Evolutionary conservation across 2,329 filamentous ascomycete species (phyloP), one percentile per base, ranked within the genome.

Genomic region (Lasiodiplodia sp.): DNA sequence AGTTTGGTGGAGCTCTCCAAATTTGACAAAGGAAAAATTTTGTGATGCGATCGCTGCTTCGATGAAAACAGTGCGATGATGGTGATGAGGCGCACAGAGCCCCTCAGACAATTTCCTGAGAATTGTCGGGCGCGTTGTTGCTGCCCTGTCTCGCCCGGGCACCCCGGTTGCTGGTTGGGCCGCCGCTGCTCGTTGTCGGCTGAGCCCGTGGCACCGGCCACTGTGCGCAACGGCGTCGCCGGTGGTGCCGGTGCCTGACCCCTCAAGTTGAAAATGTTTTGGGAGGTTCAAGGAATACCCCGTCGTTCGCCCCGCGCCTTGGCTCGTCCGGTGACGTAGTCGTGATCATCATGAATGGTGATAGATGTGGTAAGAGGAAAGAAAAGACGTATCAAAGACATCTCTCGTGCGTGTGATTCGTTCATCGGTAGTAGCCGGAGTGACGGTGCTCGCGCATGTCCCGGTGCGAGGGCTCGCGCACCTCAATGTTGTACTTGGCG

Each of bases 401-500:
- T 51, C 28, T 47, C 21, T 28, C 60, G 14, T 4, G 25, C 60
- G 31, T 11, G 16, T 28, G 16, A 3, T 6, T 18, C 44, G 12
- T 53, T 68, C 66, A 68, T n/a, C 75, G 72, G 74, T 80, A 79
- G 76, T 80, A 80, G 73, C 75, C 77, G 60, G 78, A 79, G 51
- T 74, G 75, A 25, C 78, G 76, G 72, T 79, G 75, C 70, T 79
- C 76, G 72, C 77, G 78, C 60, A 77, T 53, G 71, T 79, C 77
- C 62, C 77, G 75, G 49, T 67, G 62, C 21, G 77, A 75, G n/a
- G 80, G 80, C 72, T 82, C 78, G 44, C 80, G 79, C 70, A 81
- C 77, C 70, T 82, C 80, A 66, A 82, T 78, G 47, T 74, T 74
- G 76, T 82, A 82, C 67, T 73, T 72, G 68, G 77, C 75, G 58